A percentile compares a stretch with the other conserved stretches of the same genome.
Evolutionary conservation across 805 yeast species (phyloP).

Genomic region (Ogataea glucozyma): DNA sequence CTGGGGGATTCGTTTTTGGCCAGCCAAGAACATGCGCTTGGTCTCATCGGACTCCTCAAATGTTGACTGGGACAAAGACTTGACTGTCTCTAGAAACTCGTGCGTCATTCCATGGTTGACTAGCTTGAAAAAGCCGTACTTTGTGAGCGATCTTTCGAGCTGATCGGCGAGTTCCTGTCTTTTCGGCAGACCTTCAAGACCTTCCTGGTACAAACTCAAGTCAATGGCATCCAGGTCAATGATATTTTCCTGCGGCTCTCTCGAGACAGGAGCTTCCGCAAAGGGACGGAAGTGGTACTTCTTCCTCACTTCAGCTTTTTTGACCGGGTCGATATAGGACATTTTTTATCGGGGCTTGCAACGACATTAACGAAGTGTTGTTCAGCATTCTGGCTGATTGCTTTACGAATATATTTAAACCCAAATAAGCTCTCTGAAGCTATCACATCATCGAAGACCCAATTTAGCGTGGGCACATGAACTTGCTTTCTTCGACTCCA

Average conservation of each 20-base stretch:
- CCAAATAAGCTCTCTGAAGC: too few species aligned
- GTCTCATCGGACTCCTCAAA: slow-evolving; percentile 43
- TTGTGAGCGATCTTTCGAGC: slow-evolving; percentile 42
- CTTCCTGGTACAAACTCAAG: slow-evolving; percentile 38
- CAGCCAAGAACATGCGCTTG: slow-evolving; percentile 42
- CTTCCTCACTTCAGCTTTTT: slow-evolving; percentile 20
- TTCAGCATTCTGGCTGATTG: too few species aligned
- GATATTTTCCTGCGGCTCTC: slow-evolving; percentile 19
- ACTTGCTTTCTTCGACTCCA: slow-evolving; percentile 6
- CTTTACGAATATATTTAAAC: too few species aligned
- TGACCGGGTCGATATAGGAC: slow-evolving; percentile 12
- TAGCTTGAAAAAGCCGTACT: slow-evolving; percentile 46
- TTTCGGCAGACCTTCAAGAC: slow-evolving; percentile 35
- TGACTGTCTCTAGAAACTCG: slow-evolving; percentile 37
- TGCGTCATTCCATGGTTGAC: slow-evolving; percentile 42
- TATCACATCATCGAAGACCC: neutral
- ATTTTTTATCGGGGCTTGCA: too few species aligned
- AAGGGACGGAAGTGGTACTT: slow-evolving; percentile 36
- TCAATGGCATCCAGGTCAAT: slow-evolving; percentile 40
- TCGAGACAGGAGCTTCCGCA: slow-evolving; percentile 27
- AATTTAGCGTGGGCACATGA: slow-evolving; percentile 3
- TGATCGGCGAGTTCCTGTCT: slow-evolving; percentile 38
- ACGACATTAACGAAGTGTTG: too few species aligned
- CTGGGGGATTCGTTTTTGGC: slow-evolving; percentile 30
- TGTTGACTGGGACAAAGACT: slow-evolving; percentile 43